phyloP scores from a whole-genome alignment of 2,329 filamentous ascomycete genomes.

The Penicillium oxalicum region DNA sequence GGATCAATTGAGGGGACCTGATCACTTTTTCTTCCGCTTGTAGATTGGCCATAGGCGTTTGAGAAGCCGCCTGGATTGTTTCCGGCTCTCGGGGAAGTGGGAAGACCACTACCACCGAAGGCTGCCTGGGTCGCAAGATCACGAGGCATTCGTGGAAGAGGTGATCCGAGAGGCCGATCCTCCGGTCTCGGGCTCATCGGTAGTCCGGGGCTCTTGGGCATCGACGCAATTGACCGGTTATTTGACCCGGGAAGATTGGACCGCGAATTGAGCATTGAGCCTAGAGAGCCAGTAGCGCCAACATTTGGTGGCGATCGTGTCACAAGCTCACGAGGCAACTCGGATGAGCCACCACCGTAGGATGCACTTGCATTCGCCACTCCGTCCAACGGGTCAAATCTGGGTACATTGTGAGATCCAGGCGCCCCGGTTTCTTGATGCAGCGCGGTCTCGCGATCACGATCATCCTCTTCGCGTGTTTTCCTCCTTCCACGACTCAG shows the following conservation, averaged over 20 bases:
- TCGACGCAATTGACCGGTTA: constrained; percentile 40
- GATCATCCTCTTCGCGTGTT: constrained; percentile 83
- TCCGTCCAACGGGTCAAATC: constrained; percentile 5
- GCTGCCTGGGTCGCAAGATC: constrained; percentile 52
- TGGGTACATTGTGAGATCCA: neutral
- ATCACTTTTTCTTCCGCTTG: constrained; percentile 8
- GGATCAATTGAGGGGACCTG: constrained; percentile 35
- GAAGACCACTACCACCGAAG: constrained; percentile 45
- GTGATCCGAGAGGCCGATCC: constrained; percentile 55
- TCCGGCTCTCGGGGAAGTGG: constrained; percentile 66
- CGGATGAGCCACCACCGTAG: constrained; percentile 25
- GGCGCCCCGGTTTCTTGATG: constrained; percentile 57
- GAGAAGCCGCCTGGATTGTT: constrained; percentile 68
- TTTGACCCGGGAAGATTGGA: constrained; percentile 20
- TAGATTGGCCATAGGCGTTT: constrained; percentile 50
- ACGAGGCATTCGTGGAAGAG: constrained; percentile 52
- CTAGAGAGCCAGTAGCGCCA: constrained; percentile 24
- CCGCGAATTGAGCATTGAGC: constrained; percentile 28
- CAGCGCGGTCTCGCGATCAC: constrained; percentile 63
- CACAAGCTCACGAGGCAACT: constrained; percentile 50
- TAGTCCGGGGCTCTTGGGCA: constrained; percentile 57
- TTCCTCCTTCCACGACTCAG: constrained; percentile 67
- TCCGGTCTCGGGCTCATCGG: constrained; percentile 57
- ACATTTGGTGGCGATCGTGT: constrained; percentile 25
- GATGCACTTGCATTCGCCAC: constrained; percentile 5